Conservation (phyloP, 306 rosid species). For the Vigna trinervia region DNA sequence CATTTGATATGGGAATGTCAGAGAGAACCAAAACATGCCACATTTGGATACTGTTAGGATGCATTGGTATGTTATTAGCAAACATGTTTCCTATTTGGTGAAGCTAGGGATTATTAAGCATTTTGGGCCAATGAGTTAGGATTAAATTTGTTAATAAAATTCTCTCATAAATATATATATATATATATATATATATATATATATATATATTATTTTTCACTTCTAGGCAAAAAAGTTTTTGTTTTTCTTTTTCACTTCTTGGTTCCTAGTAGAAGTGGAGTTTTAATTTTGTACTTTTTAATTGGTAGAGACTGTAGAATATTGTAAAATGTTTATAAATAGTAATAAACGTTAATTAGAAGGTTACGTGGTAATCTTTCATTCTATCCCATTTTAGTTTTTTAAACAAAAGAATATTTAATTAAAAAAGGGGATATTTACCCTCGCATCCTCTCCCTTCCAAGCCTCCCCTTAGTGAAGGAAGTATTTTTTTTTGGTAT, state of each 20-base stretch:
- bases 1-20: background rate
- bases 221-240: background rate
- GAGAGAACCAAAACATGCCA: background rate
- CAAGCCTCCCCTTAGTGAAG: constrained; percentile 2
- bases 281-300: background rate
- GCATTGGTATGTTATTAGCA: constrained; percentile 6
- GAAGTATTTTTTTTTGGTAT: constrained; percentile 28
- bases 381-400: background rate
- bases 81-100: constrained; percentile 14
- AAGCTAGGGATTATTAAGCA: background rate
- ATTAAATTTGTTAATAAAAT: constrained; percentile 12
- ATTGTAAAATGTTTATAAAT: background rate
- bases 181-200: background rate
- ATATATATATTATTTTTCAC: background rate
- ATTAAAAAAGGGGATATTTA: background rate
- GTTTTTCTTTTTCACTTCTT: too few species aligned
- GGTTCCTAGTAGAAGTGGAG: background rate
- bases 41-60: background rate
- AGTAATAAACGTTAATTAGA: background rate
- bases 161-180: background rate
- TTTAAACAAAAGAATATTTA: background rate
- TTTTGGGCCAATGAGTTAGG: background rate
- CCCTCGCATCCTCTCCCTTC: background rate
- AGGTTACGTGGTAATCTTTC: constrained; percentile 9
- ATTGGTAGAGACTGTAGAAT: background rate